Evolutionary conservation across 305 asterid genomes (phyloP).

Genomic region (Ilex paraguariensis): DNA sequence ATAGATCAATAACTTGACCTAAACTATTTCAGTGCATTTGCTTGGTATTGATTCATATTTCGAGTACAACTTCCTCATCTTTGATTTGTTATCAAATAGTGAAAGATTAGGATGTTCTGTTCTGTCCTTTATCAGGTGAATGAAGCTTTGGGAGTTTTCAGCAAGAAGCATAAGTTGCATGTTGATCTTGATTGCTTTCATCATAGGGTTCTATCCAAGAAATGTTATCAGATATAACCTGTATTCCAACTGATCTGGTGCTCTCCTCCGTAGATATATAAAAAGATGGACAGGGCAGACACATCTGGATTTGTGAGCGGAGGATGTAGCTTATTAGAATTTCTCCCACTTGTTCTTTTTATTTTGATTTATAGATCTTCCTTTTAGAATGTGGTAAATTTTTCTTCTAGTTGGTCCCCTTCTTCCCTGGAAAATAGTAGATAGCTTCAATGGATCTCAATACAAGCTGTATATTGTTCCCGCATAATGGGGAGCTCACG

Average conservation of each 20-base stretch:
- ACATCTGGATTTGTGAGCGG: slow-evolving; percentile 94
- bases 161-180: neutral
- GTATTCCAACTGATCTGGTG: slow-evolving; percentile 1
- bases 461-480: slow-evolving; percentile 31
- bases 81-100: neutral
- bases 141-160: neutral
- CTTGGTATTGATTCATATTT: no score
- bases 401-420: slow-evolving; percentile 18
- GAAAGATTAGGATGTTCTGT: neutral
- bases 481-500: slow-evolving; percentile 38
- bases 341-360: slow-evolving; percentile 22
- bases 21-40: no score
- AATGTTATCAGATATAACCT: neutral
- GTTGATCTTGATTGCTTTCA: neutral
- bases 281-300: slow-evolving; percentile 78
- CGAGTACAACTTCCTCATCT: neutral
- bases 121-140: neutral
- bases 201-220: neutral
- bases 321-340: slow-evolving; percentile 49
- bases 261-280: slow-evolving; percentile 9
- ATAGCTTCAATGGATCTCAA: slow-evolving; percentile 20
- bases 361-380: slow-evolving; percentile 35
- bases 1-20: no score
- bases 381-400: slow-evolving; percentile 22
- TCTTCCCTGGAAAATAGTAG: slow-evolving; percentile 9